Base-by-base conservation (phyloP, 306 rosid genomes). In the Sophora flavescens region DNA sequence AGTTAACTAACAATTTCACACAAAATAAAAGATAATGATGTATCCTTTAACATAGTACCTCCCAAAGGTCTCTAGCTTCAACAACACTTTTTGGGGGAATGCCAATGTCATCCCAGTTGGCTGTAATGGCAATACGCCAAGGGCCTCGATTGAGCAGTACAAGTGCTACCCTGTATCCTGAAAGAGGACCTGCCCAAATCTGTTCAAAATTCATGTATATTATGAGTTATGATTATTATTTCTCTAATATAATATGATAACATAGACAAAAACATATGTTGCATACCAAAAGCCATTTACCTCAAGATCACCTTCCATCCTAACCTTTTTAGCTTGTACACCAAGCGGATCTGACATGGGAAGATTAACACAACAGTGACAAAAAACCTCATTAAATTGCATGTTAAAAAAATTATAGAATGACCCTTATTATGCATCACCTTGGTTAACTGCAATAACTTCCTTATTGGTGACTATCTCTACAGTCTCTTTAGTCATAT, bases 121-220 rank as follows among this genome's bases (percentile, higher is more conserved):
- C 97, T 7, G 92, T 89, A 4, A 85, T 68, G 8, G 83, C 5
- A 2, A 3, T 22, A 3, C 71, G 87, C 57, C 7, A 2, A 30
- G 88, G 83, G 8, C 92, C 93, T 42, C 86, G 88, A 68, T 95
- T 95, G 35, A 95, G 86, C 28, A 95, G 81, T 33, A 95, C 88
- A 9, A 90, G 50, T 6, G 85, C 96, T 45, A 87, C 89, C 74
- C 92, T 88, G 78, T 89, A 90, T 16, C 87, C 83, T 16, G 97
- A 82, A 18, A 95, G 97, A 51, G 97, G 97, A 53, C 97, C 99
- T 65, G 97, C 97, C 99, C 99, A 95, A 56, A 89, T 68, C 99
- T 95, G 86, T 81, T 60, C 60, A 71, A 62, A 67, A 68, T 53
- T 2, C 6, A 66, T 14, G 14, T 22, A 10, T 41, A 41, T 44